These are phyloP conservation scores for Ensete ventricosum DNA, from an alignment of 176 grass and related monocot genomes.

Conservation along the genomic window DNA sequence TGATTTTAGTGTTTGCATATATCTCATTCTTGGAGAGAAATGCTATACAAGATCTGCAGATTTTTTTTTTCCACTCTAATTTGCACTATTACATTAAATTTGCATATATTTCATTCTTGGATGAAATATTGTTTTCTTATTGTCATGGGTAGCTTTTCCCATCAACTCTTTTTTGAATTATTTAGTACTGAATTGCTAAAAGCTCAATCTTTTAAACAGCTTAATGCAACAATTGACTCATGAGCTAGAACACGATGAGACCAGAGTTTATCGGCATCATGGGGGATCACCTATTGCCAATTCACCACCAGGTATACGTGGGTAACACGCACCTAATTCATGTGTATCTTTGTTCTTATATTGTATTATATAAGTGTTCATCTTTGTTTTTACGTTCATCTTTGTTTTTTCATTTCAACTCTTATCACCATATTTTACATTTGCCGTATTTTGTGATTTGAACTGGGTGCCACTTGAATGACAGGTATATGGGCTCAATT, in stretches of 20 bases:
- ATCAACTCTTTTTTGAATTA: neutral
- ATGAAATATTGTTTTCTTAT: too few relatives aligned
- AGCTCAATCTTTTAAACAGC: slow-evolving; percentile 18
- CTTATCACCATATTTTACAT: neutral
- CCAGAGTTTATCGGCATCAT: slow-evolving; percentile 28
- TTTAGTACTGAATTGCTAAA: neutral
- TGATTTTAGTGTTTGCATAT: neutral
- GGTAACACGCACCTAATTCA: neutral
- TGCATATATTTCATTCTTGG: too few relatives aligned
- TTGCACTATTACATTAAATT: neutral
- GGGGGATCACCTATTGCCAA: slow-evolving; percentile 33
- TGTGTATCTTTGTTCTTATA: neutral
- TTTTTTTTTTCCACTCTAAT: neutral
- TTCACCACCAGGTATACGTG: slow-evolving; percentile 35
- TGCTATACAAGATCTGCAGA: neutral
- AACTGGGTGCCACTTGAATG: slow-evolving; percentile 10
- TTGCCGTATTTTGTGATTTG: slow-evolving; percentile 7
- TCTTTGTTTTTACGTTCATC: slow-evolving; percentile 6
- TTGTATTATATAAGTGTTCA: neutral
- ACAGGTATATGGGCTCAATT: slow-evolving; percentile 39
- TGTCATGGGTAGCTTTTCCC: too few relatives aligned
- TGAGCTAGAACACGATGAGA: slow-evolving; percentile 45
- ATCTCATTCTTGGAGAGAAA: neutral
- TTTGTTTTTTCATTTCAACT: neutral
- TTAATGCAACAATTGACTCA: slow-evolving; percentile 36